Base-by-base conservation (phyloP, 1,284 basidiomycete species). In the Phylloporus sp. region DNA sequence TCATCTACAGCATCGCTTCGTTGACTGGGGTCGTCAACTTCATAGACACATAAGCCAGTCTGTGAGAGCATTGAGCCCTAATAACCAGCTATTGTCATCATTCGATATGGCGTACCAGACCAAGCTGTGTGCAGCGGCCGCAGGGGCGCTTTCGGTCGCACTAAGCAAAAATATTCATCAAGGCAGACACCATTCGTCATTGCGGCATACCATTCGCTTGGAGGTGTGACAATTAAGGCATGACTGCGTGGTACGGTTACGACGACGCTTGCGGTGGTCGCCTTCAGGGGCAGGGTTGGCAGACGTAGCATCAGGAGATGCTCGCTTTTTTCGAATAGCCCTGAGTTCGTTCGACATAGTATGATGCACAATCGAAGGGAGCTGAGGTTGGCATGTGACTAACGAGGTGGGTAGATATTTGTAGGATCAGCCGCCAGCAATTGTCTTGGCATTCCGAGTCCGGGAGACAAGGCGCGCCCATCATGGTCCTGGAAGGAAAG, bases 31-130 rank as follows among this genome's bases (percentile, higher is more conserved):
- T 94, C 91, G 71, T 93, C 92, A 6, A 94, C 87, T 74, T 94
- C 92, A 70, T 94, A 94, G 15, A 94, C 89, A 73, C 92, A 94
- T 4, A 92, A 81, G 2, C 92, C 92, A 32, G 91, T 94, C 89
- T 92, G 68, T 47, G 52, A 44, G 46, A 47, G 60, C 34, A 4
- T 64, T 66, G 47, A 65, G 56, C 24, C 39, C 52, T 29, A 60
- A 50, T 24, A 49, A 32, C 39, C 34, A 20, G 32, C 24, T 24
- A n/a, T 54, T 3, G 29, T 56, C 26, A 60, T 42, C 34, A 52
- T 51, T 40, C 37, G 59, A 46, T 54, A 37, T 13, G 11, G 73
- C 83, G 62, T 78, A 92, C 85, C 81, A 91, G 70, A 68, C 90
- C 82, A 58, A 90, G 80, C 60, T 93, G 90, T 2, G 88, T 92